Conservation (phyloP, 2,329 filamentous ascomycete genomes). For the Colletotrichum paranaense region DNA sequence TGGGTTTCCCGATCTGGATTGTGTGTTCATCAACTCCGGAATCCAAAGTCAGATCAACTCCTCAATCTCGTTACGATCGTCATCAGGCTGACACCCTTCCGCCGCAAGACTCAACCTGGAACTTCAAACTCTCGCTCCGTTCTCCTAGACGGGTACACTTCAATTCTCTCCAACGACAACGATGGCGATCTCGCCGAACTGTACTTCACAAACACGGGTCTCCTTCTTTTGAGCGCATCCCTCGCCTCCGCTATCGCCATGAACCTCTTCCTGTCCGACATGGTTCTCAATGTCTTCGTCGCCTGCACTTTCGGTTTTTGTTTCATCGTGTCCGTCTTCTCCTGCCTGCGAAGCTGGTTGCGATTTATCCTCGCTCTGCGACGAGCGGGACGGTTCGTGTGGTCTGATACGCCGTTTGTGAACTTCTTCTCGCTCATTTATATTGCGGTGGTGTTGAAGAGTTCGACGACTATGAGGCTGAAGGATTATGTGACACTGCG, state of each 20-base stretch:
- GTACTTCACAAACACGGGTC: not conserved
- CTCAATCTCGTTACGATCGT: not conserved
- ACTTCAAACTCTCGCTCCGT: not conserved
- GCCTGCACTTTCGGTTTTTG: not conserved
- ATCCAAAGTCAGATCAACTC: conserved; percentile 55
- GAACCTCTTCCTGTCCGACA: not conserved
- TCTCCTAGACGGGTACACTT: not conserved
- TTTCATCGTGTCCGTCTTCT: not conserved
- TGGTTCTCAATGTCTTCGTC: not conserved
- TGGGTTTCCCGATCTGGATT: conserved; percentile 61
- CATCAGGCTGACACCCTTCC: not conserved
- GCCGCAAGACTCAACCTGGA: not conserved
- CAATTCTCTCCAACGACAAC: not conserved
- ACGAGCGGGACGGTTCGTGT: not conserved
- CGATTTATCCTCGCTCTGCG: not conserved
- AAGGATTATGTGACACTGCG: not conserved
- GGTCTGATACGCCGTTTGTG: not conserved
- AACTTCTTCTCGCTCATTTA: not conserved
- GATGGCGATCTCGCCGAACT: not conserved
- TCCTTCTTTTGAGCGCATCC: not conserved
- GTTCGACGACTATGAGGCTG: not conserved
- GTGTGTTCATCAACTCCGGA: conserved; percentile 67
- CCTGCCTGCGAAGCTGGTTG: not conserved
- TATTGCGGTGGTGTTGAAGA: not conserved
- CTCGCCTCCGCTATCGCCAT: not conserved